A percentile compares a stretch with the other conserved stretches of the same genome.
Conservation (phyloP, 805 yeast genomes). For the Wickerhamomyces mucosus region DNA sequence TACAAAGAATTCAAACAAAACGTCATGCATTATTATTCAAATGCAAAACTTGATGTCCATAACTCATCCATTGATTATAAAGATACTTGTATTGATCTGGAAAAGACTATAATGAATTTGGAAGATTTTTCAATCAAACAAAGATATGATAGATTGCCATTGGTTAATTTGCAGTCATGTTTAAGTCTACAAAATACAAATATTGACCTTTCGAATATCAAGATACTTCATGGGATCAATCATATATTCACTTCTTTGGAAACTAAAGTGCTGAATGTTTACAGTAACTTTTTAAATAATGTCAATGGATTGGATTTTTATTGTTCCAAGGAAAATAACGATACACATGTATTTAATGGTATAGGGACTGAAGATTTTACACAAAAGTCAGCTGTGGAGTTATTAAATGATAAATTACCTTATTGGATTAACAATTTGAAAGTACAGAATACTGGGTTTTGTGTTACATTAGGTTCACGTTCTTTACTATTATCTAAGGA, state of each 20-base stretch:
- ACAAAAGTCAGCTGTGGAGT: constrained; percentile 3
- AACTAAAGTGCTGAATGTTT: neutral
- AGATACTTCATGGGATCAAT: constrained; percentile 22
- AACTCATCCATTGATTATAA: constrained; percentile 10
- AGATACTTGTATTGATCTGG: constrained; percentile 8
- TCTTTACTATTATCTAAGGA: constrained; percentile 34
- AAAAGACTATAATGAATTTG: constrained; percentile 4
- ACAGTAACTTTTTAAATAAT: neutral
- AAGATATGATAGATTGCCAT: constrained; percentile 10
- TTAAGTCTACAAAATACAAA: constrained; percentile 7
- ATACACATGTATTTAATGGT: neutral
- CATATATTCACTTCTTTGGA: constrained; percentile 6
- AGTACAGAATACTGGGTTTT: constrained; percentile 10
- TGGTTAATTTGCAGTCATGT: neutral
- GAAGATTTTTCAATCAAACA: constrained; percentile 12
- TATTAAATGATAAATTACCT: constrained; percentile 16
- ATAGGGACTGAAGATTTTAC: constrained; percentile 1
- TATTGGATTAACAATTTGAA: constrained; percentile 11
- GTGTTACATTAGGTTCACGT: constrained; percentile 28
- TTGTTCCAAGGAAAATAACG: neutral
- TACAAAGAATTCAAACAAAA: constrained; percentile 15
- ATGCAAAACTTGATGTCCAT: constrained; percentile 9
- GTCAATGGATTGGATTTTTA: constrained; percentile 1
- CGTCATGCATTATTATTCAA: constrained; percentile 4
- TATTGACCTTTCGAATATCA: constrained; percentile 21